Percentiles rank a stretch among this genome's conserved stretches.
These are phyloP conservation scores for Salix purpurea DNA, from an alignment of 345 rosid species.

Conservation along the genomic window DNA sequence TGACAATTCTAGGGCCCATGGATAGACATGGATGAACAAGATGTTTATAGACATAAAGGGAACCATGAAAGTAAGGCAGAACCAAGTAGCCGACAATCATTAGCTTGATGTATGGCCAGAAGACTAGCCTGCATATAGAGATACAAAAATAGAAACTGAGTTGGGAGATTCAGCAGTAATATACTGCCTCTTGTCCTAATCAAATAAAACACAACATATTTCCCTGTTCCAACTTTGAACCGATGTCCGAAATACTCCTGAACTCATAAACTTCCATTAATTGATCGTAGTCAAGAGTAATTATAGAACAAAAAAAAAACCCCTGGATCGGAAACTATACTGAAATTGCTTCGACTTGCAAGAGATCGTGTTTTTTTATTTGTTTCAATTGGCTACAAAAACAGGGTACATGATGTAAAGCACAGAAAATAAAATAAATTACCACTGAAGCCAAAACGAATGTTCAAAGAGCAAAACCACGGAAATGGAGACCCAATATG, in stretches of 20 bases:
- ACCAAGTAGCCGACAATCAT: constrained; percentile 14
- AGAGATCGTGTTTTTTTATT: background rate
- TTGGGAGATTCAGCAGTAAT: background rate
- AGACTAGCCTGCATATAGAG: constrained; percentile 10
- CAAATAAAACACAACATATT: background rate
- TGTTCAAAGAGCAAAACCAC: constrained; percentile 29
- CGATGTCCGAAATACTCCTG: background rate
- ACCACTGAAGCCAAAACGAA: constrained; percentile 31
- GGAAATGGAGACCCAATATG: constrained; percentile 37
- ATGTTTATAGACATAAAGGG: constrained; percentile 23
- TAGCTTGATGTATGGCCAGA: constrained; percentile 34
- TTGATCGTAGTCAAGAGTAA: background rate
- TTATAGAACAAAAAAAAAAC: background rate
- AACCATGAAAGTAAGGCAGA: constrained; percentile 28
- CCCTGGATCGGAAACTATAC: background rate
- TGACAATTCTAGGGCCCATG: background rate
- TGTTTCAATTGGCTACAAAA: background rate
- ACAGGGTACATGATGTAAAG: background rate
- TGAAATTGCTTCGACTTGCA: background rate
- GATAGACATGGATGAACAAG: constrained; percentile 27
- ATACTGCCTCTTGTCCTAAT: background rate
- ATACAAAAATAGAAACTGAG: background rate
- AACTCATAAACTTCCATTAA: background rate
- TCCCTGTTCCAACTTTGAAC: background rate
- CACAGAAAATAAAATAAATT: background rate